Evolutionary conservation across 768 basidiomycete species (phyloP).

Genomic region (Termitomyces sp.): DNA sequence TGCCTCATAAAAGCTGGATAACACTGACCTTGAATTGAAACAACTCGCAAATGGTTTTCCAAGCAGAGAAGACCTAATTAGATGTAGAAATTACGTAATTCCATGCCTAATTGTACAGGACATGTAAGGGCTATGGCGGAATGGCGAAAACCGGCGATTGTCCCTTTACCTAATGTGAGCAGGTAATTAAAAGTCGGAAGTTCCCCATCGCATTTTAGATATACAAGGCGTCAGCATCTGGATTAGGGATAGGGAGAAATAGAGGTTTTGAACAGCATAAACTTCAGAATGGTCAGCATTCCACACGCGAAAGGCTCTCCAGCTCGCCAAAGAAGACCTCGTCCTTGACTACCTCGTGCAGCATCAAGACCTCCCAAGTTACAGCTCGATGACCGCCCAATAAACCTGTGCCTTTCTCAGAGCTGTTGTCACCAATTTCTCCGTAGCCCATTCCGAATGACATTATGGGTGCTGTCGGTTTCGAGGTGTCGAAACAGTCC

Average conservation of each 20-base stretch:
- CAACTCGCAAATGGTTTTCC: too few species aligned
- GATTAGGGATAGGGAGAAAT: not conserved
- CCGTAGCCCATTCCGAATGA: constrained; percentile 86
- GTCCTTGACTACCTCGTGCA: constrained; percentile 57
- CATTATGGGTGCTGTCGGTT: constrained; percentile 53
- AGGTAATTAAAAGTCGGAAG: too few species aligned
- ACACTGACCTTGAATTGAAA: too few species aligned
- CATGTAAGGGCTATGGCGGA: too few species aligned
- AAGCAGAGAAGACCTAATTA: too few species aligned
- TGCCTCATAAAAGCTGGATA: too few species aligned
- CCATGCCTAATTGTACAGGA: too few species aligned
- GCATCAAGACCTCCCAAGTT: constrained; percentile 67
- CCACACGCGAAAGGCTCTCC: constrained; percentile 73
- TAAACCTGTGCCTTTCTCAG: constrained; percentile 72
- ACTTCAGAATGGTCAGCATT: constrained; percentile 41
- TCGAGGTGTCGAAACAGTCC: constrained; percentile 68
- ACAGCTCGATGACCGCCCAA: constrained; percentile 69
- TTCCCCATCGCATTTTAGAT: not conserved
- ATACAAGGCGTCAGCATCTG: constrained; percentile 18
- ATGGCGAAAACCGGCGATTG: too few species aligned
- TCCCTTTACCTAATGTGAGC: too few species aligned
- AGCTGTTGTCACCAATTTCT: constrained; percentile 58
- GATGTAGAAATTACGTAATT: too few species aligned
- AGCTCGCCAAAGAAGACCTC: constrained; percentile 71
- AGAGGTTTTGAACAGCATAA: not conserved